Conservation (phyloP, 345 rosid species). For the Hypericum perforatum region DNA sequence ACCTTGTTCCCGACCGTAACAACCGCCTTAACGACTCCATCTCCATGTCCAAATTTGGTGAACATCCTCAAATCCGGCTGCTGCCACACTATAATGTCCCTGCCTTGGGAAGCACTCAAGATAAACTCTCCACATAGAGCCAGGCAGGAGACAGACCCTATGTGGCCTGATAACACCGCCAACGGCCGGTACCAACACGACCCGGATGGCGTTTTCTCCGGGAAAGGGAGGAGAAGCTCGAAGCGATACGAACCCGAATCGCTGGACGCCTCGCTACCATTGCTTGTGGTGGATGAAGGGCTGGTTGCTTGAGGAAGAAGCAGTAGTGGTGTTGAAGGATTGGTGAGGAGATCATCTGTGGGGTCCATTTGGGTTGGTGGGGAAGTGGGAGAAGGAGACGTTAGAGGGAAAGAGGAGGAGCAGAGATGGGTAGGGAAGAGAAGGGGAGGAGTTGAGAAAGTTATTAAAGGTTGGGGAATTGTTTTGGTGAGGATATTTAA, state of each 20-base stretch:
- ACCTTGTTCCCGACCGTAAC: conserved; percentile 18
- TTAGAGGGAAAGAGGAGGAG: no score
- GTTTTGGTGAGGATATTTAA: no score
- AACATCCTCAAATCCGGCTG: conserved; percentile 85
- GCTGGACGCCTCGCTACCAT: conserved; percentile 18
- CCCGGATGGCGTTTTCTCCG: conserved; percentile 27
- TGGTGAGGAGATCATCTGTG: not conserved
- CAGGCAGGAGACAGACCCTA: conserved; percentile 78
- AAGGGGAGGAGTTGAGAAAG: no score
- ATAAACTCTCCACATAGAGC: conserved; percentile 86
- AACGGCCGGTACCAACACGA: conserved; percentile 36
- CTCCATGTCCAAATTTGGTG: conserved; percentile 87
- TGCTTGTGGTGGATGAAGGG: conserved; percentile 24
- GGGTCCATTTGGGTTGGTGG: no score
- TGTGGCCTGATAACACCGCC: conserved; percentile 68
- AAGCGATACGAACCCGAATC: conserved; percentile 37
- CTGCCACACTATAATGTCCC: conserved; percentile 95
- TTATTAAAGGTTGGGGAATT: no score
- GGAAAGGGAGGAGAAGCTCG: conserved; percentile 17
- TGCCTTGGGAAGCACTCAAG: conserved; percentile 86
- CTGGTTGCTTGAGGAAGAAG: conserved; percentile 19
- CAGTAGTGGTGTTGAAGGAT: conserved; percentile 45
- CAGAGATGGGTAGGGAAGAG: no score
- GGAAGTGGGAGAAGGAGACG: no score
- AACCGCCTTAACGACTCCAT: conserved; percentile 25